These are phyloP conservation scores for Eremochloa ophiuroides DNA, from an alignment of 176 grass and related monocot species.

Conservation along the genomic window DNA sequence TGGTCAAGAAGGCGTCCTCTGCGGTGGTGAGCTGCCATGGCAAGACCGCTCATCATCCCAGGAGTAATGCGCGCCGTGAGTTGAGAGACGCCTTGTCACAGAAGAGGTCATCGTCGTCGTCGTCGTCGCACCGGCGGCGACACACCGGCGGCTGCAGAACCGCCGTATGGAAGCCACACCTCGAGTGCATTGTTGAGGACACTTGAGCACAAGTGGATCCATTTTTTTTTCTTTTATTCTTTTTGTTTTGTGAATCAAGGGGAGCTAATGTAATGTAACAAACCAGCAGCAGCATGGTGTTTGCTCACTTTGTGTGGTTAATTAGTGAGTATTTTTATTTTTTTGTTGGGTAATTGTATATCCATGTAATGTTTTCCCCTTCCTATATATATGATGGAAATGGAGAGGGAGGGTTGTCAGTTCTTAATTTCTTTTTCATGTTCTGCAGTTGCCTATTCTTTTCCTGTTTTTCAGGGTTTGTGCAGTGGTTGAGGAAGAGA, in stretches of 20 bases:
- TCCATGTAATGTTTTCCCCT: slow-evolving; percentile 49
- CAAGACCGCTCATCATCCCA: background rate
- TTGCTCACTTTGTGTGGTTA: slow-evolving; percentile 37
- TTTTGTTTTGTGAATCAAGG: slow-evolving; percentile 5
- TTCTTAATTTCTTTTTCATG: background rate
- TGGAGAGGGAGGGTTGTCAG: slow-evolving; percentile 34
- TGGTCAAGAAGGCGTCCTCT: background rate
- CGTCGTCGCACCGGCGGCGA: slow-evolving; percentile 38
- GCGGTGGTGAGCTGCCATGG: background rate
- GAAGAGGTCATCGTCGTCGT: slow-evolving; percentile 33
- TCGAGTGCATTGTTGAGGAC: slow-evolving; percentile 76
- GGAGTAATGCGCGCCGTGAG: slow-evolving; percentile 17
- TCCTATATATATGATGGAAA: slow-evolving; percentile 14
- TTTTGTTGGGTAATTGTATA: slow-evolving; percentile 28
- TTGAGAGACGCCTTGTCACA: background rate
- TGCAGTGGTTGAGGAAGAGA: slow-evolving; percentile 21
- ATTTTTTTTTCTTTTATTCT: background rate
- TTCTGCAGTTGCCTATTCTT: background rate
- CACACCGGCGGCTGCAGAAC: slow-evolving; percentile 27
- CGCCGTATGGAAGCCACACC: slow-evolving; percentile 64
- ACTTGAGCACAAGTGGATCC: slow-evolving; percentile 29
- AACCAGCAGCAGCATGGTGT: background rate
- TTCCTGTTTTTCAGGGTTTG: background rate
- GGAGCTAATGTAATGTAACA: background rate
- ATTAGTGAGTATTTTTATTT: background rate